These are phyloP conservation scores for Trichosanthes cucumerina DNA, from an alignment of 306 rosid species.

Conservation along the genomic window DNA sequence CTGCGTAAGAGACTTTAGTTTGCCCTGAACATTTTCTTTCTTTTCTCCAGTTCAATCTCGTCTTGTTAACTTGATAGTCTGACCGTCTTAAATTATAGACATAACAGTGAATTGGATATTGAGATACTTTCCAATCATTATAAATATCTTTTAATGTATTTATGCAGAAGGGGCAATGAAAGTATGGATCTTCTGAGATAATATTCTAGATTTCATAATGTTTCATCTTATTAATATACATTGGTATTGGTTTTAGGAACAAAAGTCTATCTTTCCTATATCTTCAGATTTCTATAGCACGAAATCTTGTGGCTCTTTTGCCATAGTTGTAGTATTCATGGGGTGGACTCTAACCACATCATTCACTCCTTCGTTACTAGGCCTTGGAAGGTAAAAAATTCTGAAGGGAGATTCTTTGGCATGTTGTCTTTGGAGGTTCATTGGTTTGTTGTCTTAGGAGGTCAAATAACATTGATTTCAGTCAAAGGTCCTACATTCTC, in stretches of 20 bases:
- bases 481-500: neutral
- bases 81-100: neutral
- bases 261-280: neutral
- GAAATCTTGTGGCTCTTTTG: neutral
- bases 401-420: neutral
- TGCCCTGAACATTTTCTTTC: neutral
- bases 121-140: neutral
- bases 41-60: neutral
- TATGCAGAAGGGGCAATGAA: neutral
- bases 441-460: neutral
- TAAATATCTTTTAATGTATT: neutral
- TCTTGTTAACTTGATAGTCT: neutral
- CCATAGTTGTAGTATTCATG: neutral
- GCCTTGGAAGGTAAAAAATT: neutral
- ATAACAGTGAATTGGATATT: neutral
- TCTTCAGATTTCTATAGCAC: neutral
- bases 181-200: neutral
- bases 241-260: neutral
- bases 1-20: neutral
- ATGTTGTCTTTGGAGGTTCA: neutral
- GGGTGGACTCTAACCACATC: neutral
- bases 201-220: neutral
- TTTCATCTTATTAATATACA: neutral
- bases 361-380: neutral
- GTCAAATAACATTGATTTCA: neutral